Evolutionary conservation across 2,329 filamentous ascomycete genomes (phyloP), one percentile per base, ranked within the genome.

Genomic region (Hortaea sp.): DNA sequence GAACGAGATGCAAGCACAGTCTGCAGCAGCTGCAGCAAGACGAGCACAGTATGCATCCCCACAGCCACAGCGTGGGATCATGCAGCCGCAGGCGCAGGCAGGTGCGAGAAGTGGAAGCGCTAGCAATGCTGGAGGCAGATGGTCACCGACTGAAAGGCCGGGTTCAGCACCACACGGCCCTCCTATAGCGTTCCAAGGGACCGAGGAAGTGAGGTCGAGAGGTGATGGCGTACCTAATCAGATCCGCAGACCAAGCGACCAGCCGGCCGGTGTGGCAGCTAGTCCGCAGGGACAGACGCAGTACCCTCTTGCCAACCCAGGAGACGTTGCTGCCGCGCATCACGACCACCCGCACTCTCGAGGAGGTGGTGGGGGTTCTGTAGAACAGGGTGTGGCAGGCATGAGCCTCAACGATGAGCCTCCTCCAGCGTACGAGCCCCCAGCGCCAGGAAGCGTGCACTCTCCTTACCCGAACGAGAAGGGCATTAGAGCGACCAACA

Each of bases 81-180:
- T 53, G 30, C 54, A 57, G 52, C 66, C 66, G 48, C 65, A 67
- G 41, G 72, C 65, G 30, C 40, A 44, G 30, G 20, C 46, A 27
- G 38, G 45, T 27, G 44, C 34, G 9, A 28, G 39, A 7, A 34
- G 44, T 32, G 39, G 29, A 42, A 63, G 20, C 20, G 20, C 20
- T 20, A 20, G 20, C 20, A 62, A n/a, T 12, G 5, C 38, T n/a
- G 40, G 74, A 28, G 77, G 90, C 41, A 89, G 89, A 29, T 97
- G 90, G 92, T 97, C 90, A 7, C 92, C 92, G 1, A 97, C 92
- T 3, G 92, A 98, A 64, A 77, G 82, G 47, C 88, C 89, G 1
- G 88, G 88, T 30, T 83, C 82, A 51, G 84, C 88, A 44, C 87
- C 88, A 5, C 88, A 95, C 68, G 89, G 89, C 0, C 88, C 88